Conservation (phyloP, 2,329 filamentous ascomycete genomes). For the Xylaria multiplex region DNA sequence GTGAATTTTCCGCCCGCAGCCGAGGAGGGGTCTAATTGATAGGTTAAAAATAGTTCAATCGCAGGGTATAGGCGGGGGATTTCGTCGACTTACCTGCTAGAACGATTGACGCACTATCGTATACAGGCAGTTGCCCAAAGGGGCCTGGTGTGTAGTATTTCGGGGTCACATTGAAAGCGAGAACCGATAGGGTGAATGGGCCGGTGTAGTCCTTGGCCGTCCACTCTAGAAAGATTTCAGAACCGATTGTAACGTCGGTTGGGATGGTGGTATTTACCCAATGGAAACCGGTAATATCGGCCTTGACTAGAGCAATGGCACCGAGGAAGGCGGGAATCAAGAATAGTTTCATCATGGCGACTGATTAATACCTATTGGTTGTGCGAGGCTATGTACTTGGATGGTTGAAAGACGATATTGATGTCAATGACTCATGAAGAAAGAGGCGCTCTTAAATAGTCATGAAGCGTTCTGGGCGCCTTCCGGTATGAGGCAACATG, state of each 20-base stretch:
- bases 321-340: background rate
- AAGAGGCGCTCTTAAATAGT: conserved; percentile 8
- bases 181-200: background rate
- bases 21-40: conserved; percentile 1
- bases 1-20: conserved; percentile 2
- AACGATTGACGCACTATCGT: background rate
- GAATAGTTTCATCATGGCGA: background rate
- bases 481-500: too few relatives aligned
- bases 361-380: conserved; percentile 1
- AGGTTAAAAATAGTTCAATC: background rate
- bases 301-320: background rate
- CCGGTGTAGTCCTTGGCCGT: background rate
- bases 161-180: conserved; percentile 1
- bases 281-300: background rate
- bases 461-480: background rate
- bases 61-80: background rate
- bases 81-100: background rate
- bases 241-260: background rate
- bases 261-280: background rate
- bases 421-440: background rate
- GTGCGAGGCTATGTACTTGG: background rate
- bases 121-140: background rate
- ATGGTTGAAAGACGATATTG: background rate
- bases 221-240: conserved; percentile 2
- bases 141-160: background rate